Conservation (phyloP, 2,329 filamentous ascomycete genomes). For the Colletotrichum melonis region DNA sequence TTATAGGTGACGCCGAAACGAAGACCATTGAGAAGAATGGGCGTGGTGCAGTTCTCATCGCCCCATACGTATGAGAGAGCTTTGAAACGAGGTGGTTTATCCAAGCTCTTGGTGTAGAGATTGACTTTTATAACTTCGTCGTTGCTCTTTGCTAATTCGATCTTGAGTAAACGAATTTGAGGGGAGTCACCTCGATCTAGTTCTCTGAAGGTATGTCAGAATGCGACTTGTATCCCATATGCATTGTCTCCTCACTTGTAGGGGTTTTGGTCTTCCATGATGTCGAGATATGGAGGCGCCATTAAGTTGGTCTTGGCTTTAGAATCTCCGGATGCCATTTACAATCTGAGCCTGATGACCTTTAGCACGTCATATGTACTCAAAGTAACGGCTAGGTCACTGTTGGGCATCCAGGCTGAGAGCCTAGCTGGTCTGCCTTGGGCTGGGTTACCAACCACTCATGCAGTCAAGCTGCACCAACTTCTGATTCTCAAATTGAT, state of each 20-base stretch:
- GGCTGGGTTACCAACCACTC: neutral
- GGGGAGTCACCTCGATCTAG: neutral
- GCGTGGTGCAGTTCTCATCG: neutral
- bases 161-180: neutral
- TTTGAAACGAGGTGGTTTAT: neutral
- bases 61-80: neutral
- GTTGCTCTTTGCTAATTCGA: neutral
- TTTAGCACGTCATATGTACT: neutral
- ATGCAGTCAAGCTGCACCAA: neutral
- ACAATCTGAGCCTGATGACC: neutral
- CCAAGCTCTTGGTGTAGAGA: neutral
- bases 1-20: neutral
- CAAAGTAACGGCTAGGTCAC: neutral
- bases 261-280: neutral
- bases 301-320: neutral
- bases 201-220: neutral
- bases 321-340: neutral
- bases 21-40: neutral
- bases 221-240: rapidly evolving
- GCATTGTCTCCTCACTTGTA: neutral
- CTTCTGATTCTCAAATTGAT: neutral
- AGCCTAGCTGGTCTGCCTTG: neutral
- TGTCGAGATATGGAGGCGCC: neutral
- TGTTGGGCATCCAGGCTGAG: neutral
- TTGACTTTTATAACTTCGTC: neutral